These are phyloP conservation scores for Verbascum thapsus DNA, from an alignment of 257 asterid species.

Conservation along the genomic window DNA sequence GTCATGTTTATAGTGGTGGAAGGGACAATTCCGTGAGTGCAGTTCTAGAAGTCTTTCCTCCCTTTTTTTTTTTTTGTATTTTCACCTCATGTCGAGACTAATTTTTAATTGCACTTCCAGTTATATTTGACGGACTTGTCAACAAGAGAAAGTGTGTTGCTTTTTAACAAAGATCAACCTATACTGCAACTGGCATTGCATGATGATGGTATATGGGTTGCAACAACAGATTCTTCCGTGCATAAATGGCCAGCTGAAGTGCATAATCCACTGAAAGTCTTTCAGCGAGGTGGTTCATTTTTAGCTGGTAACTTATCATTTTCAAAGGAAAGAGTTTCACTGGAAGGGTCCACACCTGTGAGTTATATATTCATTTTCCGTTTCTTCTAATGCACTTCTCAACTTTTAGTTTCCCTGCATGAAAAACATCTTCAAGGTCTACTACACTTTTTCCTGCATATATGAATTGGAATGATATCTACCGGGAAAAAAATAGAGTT, in stretches of 20 bases:
- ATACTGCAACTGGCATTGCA: slow-evolving; percentile 76
- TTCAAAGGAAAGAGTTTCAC: slow-evolving; percentile 87
- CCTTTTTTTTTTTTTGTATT: slow-evolving; percentile 7
- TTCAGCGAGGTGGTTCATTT: slow-evolving; percentile 90
- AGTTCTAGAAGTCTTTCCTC: slow-evolving; percentile 19
- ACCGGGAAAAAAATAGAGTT: too few relatives aligned
- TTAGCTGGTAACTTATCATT: slow-evolving; percentile 97
- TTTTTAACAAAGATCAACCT: slow-evolving; percentile 83
- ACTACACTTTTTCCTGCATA: too few relatives aligned
- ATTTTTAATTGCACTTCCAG: slow-evolving; percentile 46
- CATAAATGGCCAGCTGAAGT: slow-evolving; percentile 96
- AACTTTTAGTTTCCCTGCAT: slow-evolving; percentile 14
- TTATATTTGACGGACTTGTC: slow-evolving; percentile 91
- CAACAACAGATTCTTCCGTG: slow-evolving; percentile 90
- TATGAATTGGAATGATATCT: too few relatives aligned
- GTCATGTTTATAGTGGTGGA: slow-evolving; percentile 98
- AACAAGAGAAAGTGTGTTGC: slow-evolving; percentile 88
- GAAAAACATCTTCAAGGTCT: background rate
- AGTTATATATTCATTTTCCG: slow-evolving; percentile 41
- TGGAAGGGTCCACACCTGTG: slow-evolving; percentile 98
- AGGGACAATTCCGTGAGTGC: slow-evolving; percentile 91
- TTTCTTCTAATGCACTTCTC: slow-evolving; percentile 12
- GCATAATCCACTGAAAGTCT: slow-evolving; percentile 72
- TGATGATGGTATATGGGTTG: slow-evolving; percentile 89
- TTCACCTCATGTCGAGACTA: slow-evolving; percentile 21